Evolutionary conservation across 2,329 filamentous ascomycete genomes (phyloP).

Genomic region (Whalleya microplaca): DNA sequence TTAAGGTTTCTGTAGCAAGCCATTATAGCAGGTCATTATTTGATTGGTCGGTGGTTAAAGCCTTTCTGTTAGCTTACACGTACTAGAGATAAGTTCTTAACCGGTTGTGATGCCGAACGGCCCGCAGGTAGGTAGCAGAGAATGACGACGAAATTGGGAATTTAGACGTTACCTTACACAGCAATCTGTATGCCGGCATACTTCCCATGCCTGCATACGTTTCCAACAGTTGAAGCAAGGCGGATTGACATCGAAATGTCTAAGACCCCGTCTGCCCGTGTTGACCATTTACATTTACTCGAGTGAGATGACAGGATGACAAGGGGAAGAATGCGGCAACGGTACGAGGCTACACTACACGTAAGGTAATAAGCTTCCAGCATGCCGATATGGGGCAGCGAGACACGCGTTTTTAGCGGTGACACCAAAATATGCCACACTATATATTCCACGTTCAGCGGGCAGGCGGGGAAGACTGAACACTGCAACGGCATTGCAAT

Average conservation of each 20-base stretch:
- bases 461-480: conserved; percentile 10
- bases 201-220: neutral
- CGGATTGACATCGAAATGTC: neutral
- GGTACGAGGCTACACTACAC: neutral
- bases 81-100: neutral
- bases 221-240: neutral
- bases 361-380: neutral
- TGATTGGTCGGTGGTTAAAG: conserved; percentile 12
- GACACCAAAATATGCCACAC: conserved; percentile 10
- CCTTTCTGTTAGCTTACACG: conserved; percentile 18
- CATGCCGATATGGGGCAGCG: neutral
- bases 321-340: too few relatives aligned
- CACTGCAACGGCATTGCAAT: too few relatives aligned
- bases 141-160: too few relatives aligned
- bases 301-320: neutral
- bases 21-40: too few relatives aligned
- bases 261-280: neutral
- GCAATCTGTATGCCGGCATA: too few relatives aligned
- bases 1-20: conserved; percentile 15
- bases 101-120: neutral
- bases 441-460: conserved; percentile 1
- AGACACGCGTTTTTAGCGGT: neutral
- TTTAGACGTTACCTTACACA: too few relatives aligned
- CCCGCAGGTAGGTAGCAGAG: too few relatives aligned
- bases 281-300: neutral